Percentiles rank a stretch among this genome's conserved stretches.
These are phyloP conservation scores for Scytalidium sp. DNA, from an alignment of 2,329 filamentous ascomycete species.

Conservation along the genomic window DNA sequence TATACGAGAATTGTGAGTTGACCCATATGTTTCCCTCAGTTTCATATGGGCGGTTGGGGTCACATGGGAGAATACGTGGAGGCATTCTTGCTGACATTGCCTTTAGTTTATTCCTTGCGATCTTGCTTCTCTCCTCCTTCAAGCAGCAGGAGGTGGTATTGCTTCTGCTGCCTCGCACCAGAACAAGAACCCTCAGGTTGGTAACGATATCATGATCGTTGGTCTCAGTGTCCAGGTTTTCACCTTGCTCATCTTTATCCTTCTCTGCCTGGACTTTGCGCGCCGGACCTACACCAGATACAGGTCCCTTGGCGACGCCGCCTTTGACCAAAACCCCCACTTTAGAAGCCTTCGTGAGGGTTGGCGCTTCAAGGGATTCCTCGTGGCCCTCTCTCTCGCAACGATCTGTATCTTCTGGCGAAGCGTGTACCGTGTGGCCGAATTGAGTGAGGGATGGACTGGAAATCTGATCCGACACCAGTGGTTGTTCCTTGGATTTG, in stretches of 20 bases:
- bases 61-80: neutral
- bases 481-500: constrained; percentile 54
- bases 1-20: constrained; percentile 48
- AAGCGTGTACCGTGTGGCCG: constrained; percentile 62
- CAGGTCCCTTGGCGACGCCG: constrained; percentile 29
- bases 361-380: constrained; percentile 49
- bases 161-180: constrained; percentile 47
- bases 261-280: constrained; percentile 48
- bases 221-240: constrained; percentile 60
- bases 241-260: constrained; percentile 53
- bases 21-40: constrained; percentile 8
- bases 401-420: constrained; percentile 64
- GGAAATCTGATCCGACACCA: constrained; percentile 55
- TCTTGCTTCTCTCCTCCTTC: constrained; percentile 56
- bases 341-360: constrained; percentile 36
- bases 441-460: constrained; percentile 62
- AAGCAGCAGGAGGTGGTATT: constrained; percentile 57
- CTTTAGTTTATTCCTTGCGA: constrained; percentile 61
- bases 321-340: constrained; percentile 36
- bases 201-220: constrained; percentile 64
- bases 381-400: constrained; percentile 51
- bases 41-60: neutral
- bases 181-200: constrained; percentile 32
- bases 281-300: constrained; percentile 33
- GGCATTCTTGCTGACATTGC: constrained; percentile 4